Percentiles rank a stretch among this genome's conserved stretches.
Evolutionary conservation across 2,329 filamentous ascomycete genomes (phyloP).

Genomic region (Sporothrix euskadiensis): DNA sequence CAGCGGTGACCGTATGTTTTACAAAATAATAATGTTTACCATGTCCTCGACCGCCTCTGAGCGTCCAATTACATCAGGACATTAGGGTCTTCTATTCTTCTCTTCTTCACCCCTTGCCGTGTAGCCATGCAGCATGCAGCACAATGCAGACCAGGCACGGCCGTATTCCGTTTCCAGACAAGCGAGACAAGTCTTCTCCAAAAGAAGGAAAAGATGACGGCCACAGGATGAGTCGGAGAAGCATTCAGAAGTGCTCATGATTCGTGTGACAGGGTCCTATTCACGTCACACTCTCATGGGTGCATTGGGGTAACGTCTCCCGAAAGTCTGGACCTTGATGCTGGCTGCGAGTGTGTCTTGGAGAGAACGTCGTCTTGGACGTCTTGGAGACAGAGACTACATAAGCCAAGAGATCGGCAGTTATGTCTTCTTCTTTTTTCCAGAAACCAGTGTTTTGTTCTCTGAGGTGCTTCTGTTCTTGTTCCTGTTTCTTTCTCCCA

Average conservation of each 20-base stretch:
- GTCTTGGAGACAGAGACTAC: conserved; percentile 1
- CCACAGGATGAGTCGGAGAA: background rate
- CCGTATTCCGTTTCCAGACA: background rate
- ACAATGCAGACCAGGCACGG: background rate
- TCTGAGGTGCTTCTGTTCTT: background rate
- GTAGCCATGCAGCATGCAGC: background rate
- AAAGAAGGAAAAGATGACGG: background rate
- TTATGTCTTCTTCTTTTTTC: background rate
- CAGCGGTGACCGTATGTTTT: no score
- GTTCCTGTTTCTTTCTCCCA: background rate
- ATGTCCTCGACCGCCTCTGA: background rate
- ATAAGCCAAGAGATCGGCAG: conserved; percentile 9
- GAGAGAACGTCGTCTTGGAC: background rate
- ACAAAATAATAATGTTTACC: background rate
- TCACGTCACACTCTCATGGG: background rate
- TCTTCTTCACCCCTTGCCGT: no score
- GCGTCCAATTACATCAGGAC: background rate
- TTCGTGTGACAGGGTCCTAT: background rate
- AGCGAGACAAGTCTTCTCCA: background rate
- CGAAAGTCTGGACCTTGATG: background rate
- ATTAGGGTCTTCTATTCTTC: background rate
- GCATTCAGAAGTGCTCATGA: background rate
- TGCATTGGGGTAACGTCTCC: background rate
- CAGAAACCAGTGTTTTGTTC: background rate
- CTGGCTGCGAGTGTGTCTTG: background rate